Percentiles rank a stretch among this genome's conserved stretches.
phyloP scores from a whole-genome alignment of 306 rosid genomes.

The Lathyrus aphaca region DNA sequence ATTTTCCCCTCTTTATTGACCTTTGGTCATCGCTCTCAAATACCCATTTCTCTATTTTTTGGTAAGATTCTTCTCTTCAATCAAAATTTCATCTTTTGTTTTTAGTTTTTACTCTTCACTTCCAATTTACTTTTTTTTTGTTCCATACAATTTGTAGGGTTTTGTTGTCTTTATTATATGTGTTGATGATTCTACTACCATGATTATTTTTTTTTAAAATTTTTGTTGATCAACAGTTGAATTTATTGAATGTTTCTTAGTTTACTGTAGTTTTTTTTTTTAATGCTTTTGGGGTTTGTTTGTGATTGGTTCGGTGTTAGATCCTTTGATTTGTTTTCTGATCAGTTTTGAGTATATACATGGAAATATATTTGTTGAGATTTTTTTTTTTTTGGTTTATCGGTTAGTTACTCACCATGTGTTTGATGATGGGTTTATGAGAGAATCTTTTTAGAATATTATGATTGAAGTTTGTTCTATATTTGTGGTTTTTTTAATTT shows the following conservation, averaged over 20 bases:
- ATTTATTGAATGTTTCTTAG: slow-evolving; percentile 9
- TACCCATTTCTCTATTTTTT: slow-evolving; percentile 38
- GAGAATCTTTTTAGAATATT: not conserved
- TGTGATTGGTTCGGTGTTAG: slow-evolving; percentile 27
- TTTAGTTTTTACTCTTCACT: not conserved
- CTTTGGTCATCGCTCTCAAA: not conserved
- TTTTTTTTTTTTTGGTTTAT: not conserved
- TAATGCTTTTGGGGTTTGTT: not conserved
- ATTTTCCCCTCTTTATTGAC: slow-evolving; percentile 13
- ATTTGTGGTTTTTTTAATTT: not conserved
- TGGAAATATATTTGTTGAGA: not conserved
- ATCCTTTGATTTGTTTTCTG: slow-evolving; percentile 29
- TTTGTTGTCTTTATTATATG: not conserved
- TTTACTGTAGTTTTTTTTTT: not conserved
- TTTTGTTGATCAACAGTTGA: not conserved
- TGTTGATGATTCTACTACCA: not conserved
- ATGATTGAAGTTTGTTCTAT: slow-evolving; percentile 13
- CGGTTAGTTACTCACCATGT: not conserved
- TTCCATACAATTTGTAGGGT: slow-evolving; percentile 7
- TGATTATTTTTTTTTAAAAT: slow-evolving; percentile 16
- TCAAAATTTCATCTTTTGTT: not conserved
- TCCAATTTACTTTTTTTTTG: not conserved
- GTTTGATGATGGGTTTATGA: slow-evolving; percentile 32
- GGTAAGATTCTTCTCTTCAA: slow-evolving; percentile 27
- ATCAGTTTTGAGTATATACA: not conserved